These are phyloP conservation scores for Pseudocercospora macadamiae DNA, from an alignment of 2,329 filamentous ascomycete genomes.

Conservation along the genomic window DNA sequence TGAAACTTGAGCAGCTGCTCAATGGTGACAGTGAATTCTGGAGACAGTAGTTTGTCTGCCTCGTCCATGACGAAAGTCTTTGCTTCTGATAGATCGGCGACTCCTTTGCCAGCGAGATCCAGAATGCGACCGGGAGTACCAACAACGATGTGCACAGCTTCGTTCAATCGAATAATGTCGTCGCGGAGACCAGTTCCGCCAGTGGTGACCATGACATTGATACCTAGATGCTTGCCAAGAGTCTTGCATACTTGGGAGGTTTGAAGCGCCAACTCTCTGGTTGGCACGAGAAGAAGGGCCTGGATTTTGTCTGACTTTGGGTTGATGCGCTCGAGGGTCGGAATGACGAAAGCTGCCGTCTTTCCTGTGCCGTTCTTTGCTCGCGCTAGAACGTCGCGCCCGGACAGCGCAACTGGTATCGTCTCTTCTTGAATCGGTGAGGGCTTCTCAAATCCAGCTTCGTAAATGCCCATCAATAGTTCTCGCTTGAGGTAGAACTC, in stretches of 20 bases:
- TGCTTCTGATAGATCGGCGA: conserved; percentile 93
- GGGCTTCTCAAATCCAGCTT: conserved; percentile 97
- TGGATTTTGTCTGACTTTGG: conserved; percentile 96
- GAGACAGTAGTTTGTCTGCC: conserved; percentile 94
- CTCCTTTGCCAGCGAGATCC: conserved; percentile 92
- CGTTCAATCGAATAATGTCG: conserved; percentile 92
- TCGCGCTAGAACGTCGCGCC: conserved; percentile 90
- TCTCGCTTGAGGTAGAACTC: conserved; percentile 94
- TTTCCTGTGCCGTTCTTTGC: conserved; percentile 99
- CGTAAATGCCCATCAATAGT: conserved; percentile 98
- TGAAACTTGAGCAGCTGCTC: conserved; percentile 95
- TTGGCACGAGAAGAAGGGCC: conserved; percentile 93
- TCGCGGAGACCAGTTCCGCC: conserved; percentile 93
- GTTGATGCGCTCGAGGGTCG: conserved; percentile 92
- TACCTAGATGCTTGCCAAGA: conserved; percentile 90
- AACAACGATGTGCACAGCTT: conserved; percentile 95
- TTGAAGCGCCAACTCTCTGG: conserved; percentile 93
- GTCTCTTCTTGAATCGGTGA: conserved; percentile 99
- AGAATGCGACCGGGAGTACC: conserved; percentile 95
- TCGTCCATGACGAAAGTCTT: conserved; percentile 99
- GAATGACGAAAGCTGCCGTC: conserved; percentile 96
- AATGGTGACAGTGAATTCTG: conserved; percentile 96
- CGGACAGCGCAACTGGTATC: conserved; percentile 93
- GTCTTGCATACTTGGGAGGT: conserved; percentile 99
- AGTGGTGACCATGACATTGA: conserved; percentile 99